phyloP scores from a whole-genome alignment of 2,329 filamentous ascomycete species.

The Aphanocladium album region DNA sequence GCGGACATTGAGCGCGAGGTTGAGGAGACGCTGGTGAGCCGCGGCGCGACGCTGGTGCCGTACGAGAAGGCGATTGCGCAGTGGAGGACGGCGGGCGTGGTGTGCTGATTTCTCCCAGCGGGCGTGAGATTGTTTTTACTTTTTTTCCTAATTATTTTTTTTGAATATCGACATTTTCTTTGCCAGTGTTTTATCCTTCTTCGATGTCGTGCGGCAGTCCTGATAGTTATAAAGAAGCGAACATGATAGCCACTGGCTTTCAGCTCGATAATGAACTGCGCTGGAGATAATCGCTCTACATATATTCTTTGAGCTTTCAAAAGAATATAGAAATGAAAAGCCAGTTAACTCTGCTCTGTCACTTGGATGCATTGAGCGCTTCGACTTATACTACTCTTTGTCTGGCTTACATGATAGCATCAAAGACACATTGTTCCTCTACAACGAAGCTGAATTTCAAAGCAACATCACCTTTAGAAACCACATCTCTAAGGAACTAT shows the following conservation, averaged over 20 bases:
- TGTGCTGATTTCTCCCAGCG: background rate
- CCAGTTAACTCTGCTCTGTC: no score
- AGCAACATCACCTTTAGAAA: no score
- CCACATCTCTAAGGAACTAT: no score
- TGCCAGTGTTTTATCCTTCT: background rate
- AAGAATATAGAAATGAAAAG: no score
- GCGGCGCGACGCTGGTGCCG: constrained; percentile 19
- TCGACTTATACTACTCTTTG: no score
- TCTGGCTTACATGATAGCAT: no score
- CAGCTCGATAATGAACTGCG: background rate
- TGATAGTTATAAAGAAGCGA: background rate
- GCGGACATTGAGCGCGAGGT: constrained; percentile 25
- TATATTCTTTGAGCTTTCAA: background rate
- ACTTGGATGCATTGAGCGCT: no score
- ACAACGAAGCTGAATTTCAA: no score
- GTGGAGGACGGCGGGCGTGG: constrained; percentile 10
- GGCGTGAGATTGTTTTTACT: background rate
- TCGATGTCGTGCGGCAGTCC: no score
- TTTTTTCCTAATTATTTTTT: background rate
- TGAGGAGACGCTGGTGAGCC: constrained; percentile 20
- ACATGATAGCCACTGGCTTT: background rate
- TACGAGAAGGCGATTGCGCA: constrained; percentile 19
- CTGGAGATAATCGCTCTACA: background rate
- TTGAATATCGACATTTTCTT: background rate
- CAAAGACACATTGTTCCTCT: no score